Evolutionary conservation across 768 basidiomycete species (phyloP).

Genomic region (Tulasnella sp.): DNA sequence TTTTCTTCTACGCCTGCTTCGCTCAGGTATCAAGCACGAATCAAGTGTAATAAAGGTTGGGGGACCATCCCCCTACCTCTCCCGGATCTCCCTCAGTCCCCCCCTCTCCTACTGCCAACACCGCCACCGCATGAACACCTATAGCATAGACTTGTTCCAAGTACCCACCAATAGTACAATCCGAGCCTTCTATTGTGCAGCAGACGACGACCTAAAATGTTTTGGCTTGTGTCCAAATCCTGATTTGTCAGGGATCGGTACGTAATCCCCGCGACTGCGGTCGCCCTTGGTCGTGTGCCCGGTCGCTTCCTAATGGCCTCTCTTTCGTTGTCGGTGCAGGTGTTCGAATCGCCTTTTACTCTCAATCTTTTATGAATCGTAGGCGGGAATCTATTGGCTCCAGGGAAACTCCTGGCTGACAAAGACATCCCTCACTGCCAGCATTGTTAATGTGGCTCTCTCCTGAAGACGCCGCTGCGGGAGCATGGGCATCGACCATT

Average conservation of each 20-base stretch:
- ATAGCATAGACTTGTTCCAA: background rate
- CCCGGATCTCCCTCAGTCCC: too few species aligned
- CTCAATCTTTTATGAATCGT: slow-evolving; percentile 24
- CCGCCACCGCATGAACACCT: background rate
- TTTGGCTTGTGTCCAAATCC: slow-evolving; percentile 21
- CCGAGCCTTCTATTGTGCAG: slow-evolving; percentile 14
- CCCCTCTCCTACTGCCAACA: background rate
- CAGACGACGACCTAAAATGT: background rate
- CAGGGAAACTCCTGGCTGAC: too few species aligned
- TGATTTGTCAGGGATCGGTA: slow-evolving; percentile 23
- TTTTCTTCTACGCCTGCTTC: too few species aligned
- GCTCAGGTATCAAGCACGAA: too few species aligned
- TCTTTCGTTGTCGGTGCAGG: background rate
- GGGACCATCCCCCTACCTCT: too few species aligned
- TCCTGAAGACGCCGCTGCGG: slow-evolving; percentile 23
- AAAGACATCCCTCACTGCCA: background rate
- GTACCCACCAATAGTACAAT: background rate
- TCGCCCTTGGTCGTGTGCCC: too few species aligned
- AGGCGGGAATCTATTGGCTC: too few species aligned
- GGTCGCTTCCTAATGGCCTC: background rate
- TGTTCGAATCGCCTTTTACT: slow-evolving; percentile 26
- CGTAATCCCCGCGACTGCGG: too few species aligned
- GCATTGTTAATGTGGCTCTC: slow-evolving; percentile 10
- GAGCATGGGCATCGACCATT: slow-evolving; percentile 24
- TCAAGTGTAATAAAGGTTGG: background rate